These are phyloP conservation scores for Epichloe hybrida DNA, from an alignment of 2,329 filamentous ascomycete genomes.

Conservation along the genomic window DNA sequence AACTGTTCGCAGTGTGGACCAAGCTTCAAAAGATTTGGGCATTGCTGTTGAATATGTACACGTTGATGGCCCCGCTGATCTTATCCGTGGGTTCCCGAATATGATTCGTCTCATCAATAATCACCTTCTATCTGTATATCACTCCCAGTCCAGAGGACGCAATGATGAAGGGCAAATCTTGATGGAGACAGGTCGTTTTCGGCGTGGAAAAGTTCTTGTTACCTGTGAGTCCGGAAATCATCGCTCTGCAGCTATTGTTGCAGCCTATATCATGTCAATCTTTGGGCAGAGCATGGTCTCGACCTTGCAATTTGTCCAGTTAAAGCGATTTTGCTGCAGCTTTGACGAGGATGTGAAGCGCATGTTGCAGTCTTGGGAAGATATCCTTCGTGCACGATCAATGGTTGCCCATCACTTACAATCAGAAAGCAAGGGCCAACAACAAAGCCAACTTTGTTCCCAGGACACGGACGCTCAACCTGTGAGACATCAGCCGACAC, in stretches of 20 bases:
- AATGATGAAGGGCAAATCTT: slow-evolving; percentile 42
- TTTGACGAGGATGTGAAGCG: slow-evolving; percentile 54
- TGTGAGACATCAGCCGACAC: not conserved
- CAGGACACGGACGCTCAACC: not conserved
- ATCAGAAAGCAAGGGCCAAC: not conserved
- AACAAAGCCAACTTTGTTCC: not conserved
- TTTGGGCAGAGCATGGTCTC: slow-evolving; percentile 49
- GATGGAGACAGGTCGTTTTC: slow-evolving; percentile 14
- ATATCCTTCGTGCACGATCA: slow-evolving; percentile 31
- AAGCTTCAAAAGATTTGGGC: slow-evolving; percentile 43
- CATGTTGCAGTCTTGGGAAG: slow-evolving; percentile 35
- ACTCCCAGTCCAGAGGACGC: slow-evolving; percentile 13
- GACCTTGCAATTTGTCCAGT: slow-evolving; percentile 55
- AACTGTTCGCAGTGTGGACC: slow-evolving; percentile 45
- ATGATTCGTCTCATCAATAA: slow-evolving; percentile 59
- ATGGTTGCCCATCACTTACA: slow-evolving; percentile 9
- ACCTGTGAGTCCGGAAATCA: slow-evolving; percentile 90
- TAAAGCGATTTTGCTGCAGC: slow-evolving; percentile 62
- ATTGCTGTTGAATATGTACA: slow-evolving; percentile 53
- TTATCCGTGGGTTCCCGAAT: slow-evolving; percentile 49
- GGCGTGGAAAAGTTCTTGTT: slow-evolving; percentile 59
- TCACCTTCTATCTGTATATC: slow-evolving; percentile 46
- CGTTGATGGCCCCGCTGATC: slow-evolving; percentile 44
- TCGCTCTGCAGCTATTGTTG: slow-evolving; percentile 60
- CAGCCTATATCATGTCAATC: slow-evolving; percentile 73